Conservation (phyloP, 768 basidiomycete genomes). For the Auriscalpium microsporum region DNA sequence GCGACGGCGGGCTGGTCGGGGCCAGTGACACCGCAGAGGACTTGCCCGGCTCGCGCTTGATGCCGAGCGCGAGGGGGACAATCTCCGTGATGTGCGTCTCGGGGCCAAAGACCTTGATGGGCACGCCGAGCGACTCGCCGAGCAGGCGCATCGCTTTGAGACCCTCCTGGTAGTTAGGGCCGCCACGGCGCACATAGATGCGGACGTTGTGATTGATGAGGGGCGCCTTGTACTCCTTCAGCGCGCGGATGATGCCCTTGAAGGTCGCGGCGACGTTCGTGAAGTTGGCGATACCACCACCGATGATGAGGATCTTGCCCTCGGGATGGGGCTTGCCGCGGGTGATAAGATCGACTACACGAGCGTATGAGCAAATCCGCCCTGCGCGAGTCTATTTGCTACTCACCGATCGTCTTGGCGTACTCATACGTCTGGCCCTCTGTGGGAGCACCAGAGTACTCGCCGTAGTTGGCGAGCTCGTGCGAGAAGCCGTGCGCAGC, state of each 20-base stretch:
- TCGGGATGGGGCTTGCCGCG: conserved; percentile 75
- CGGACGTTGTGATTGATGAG: conserved; percentile 80
- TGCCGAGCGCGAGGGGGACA: conserved; percentile 94
- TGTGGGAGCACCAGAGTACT: conserved; percentile 97
- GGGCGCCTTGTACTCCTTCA: conserved; percentile 85
- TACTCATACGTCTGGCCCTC: conserved; percentile 99
- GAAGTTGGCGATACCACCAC: conserved; percentile 99
- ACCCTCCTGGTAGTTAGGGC: conserved; percentile 98
- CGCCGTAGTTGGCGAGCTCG: conserved; percentile 98
- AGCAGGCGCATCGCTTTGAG: conserved; percentile 98
- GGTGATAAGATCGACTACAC: conserved; percentile 82
- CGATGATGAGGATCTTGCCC: conserved; percentile 98
- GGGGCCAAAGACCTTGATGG: conserved; percentile 94
- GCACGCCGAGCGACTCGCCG: conserved; percentile 93
- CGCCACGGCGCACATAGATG: conserved; percentile 97
- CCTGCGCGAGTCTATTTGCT: neutral
- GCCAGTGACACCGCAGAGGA: conserved; percentile 30
- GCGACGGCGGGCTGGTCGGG: conserved; percentile 39
- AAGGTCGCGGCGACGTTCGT: conserved; percentile 99
- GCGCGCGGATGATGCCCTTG: conserved; percentile 98
- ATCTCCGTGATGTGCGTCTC: conserved; percentile 99
- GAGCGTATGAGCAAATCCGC: conserved; percentile 4
- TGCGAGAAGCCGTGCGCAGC: conserved; percentile 92
- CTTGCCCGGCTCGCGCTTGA: conserved; percentile 45
- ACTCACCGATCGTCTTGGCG: conserved; percentile 91